Evolutionary conservation across 2,329 filamentous ascomycete species (phyloP).

Genomic region (Trichoderma citrinoviride): DNA sequence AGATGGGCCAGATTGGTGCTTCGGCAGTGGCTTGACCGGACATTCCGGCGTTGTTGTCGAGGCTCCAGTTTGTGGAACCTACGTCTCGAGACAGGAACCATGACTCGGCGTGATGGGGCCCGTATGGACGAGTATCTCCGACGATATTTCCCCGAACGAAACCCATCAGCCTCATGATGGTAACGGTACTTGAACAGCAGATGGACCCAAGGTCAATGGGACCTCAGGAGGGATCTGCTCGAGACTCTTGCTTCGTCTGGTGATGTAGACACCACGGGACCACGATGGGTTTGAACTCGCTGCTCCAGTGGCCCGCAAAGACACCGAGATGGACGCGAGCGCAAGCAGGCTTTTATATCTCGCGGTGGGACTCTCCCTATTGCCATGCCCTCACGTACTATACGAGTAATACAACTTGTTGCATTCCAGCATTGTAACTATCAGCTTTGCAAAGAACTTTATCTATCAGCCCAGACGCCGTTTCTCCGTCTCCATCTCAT

Average conservation of each 20-base stretch:
- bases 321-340: slow-evolving; percentile 18
- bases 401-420: neutral
- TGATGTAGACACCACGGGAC: neutral
- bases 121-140: slow-evolving; percentile 7
- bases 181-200: slow-evolving; percentile 15
- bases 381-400: neutral
- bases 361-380: slow-evolving; percentile 8
- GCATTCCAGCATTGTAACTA: neutral
- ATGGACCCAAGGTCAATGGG: neutral
- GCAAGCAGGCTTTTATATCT: slow-evolving; percentile 10
- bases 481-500: neutral
- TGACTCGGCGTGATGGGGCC: slow-evolving; percentile 15
- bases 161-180: slow-evolving; percentile 15
- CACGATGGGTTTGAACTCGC: neutral
- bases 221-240: neutral
- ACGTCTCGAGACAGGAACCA: slow-evolving; percentile 7
- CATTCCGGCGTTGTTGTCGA: slow-evolving; percentile 2
- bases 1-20: neutral
- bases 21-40: slow-evolving; percentile 11
- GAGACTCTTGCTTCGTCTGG: neutral
- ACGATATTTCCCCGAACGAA: slow-evolving; percentile 13
- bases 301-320: slow-evolving; percentile 19
- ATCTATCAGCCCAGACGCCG: slow-evolving; percentile 7
- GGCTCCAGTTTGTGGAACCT: neutral
- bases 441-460: slow-evolving; percentile 6